These are phyloP conservation scores for Licmophora abbreviata DNA, from an alignment of 108 stramenopile genomes.

Conservation along the genomic window DNA sequence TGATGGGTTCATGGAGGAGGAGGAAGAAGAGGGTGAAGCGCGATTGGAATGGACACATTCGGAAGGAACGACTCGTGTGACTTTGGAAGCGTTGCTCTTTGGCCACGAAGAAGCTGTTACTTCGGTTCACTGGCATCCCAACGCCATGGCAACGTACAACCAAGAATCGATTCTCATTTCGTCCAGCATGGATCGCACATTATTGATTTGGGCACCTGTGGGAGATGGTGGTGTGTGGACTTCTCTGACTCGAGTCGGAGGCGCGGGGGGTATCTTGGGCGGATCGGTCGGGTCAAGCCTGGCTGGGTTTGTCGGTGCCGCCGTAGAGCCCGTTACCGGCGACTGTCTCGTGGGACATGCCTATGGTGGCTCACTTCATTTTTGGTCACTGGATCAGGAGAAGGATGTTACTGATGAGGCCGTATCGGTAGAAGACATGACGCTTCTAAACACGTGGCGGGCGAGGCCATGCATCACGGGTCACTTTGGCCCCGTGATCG, in stretches of 20 bases:
- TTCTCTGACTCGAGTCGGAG: slow-evolving; percentile 79
- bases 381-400: slow-evolving; percentile 34
- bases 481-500: slow-evolving; percentile 67
- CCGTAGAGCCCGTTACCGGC: slow-evolving; percentile 29
- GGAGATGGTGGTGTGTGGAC: slow-evolving; percentile 58
- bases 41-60: slow-evolving; percentile 39
- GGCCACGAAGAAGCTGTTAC: slow-evolving; percentile 85
- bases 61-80: slow-evolving; percentile 27
- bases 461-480: slow-evolving; percentile 77
- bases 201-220: slow-evolving; percentile 61
- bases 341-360: slow-evolving; percentile 69
- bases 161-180: slow-evolving; percentile 54
- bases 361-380: slow-evolving; percentile 77
- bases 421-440: slow-evolving; percentile 21
- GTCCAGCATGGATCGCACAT: slow-evolving; percentile 80
- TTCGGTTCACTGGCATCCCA: slow-evolving; percentile 53
- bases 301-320: slow-evolving; percentile 58
- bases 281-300: slow-evolving; percentile 70
- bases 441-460: slow-evolving; percentile 42
- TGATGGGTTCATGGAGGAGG: slow-evolving; percentile 33
- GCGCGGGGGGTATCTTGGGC: slow-evolving; percentile 81
- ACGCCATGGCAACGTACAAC: slow-evolving; percentile 23
- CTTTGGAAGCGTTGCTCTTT: slow-evolving; percentile 73
- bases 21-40: slow-evolving; percentile 59
- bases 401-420: slow-evolving; percentile 5